Conservation (phyloP, 257 asterid genomes). For the Solanum pennellii region DNA sequence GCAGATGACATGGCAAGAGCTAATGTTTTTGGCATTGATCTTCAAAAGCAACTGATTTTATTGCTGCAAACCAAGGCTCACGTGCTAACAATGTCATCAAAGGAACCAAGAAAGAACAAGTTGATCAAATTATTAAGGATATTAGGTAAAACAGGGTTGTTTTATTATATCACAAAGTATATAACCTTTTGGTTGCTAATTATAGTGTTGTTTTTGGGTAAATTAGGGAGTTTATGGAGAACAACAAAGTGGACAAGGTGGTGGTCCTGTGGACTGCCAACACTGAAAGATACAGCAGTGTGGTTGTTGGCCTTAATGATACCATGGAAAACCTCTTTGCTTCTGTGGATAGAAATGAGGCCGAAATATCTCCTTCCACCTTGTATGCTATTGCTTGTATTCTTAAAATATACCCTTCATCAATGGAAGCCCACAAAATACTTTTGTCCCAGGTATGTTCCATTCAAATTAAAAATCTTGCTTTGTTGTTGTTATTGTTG, state of each 20-base stretch:
- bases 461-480: not conserved
- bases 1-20: constrained; percentile 98
- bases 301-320: constrained; percentile 84
- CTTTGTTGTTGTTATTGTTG: not conserved
- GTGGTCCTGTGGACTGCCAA: constrained; percentile 97
- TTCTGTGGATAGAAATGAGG: constrained; percentile 63
- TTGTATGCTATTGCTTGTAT: constrained; percentile 65
- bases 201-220: not conserved
- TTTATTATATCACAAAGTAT: not conserved
- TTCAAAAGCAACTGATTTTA: constrained; percentile 89
- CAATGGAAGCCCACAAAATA: constrained; percentile 98
- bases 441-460: constrained; percentile 83
- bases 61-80: constrained; percentile 93
- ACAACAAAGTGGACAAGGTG: constrained; percentile 68
- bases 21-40: constrained; percentile 81
- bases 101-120: constrained; percentile 63
- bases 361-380: constrained; percentile 89
- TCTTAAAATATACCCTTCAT: constrained; percentile 71
- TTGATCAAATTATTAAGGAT: constrained; percentile 67
- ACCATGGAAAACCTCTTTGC: constrained; percentile 64
- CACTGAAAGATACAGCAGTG: constrained; percentile 89
- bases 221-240: constrained; percentile 80
- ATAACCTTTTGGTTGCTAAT: not conserved
- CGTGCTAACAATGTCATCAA: constrained; percentile 82
- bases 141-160: constrained; percentile 38